phyloP scores from a whole-genome alignment of 2,329 filamentous ascomycete genomes.

The Neofusicoccum ribis region DNA sequence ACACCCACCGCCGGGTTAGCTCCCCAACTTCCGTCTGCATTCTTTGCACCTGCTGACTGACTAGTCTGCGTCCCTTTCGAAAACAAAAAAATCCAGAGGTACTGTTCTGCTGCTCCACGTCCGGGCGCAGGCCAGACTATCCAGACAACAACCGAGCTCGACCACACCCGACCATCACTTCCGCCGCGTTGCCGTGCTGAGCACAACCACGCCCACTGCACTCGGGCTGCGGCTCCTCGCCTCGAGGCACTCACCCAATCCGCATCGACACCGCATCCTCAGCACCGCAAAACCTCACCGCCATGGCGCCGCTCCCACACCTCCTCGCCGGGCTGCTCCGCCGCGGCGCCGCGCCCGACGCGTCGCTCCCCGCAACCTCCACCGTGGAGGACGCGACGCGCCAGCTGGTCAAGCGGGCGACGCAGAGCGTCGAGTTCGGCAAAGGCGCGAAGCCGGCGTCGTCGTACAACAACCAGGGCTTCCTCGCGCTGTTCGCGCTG shows the following conservation, averaged over 20 bases:
- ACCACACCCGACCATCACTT: not conserved
- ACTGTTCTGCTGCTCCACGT: constrained; percentile 2
- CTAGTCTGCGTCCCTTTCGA: not conserved
- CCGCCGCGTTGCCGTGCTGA: not conserved
- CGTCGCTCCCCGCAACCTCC: not conserved
- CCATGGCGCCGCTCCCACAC: constrained; percentile 12
- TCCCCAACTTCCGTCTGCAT: not conserved
- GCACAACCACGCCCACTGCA: not conserved
- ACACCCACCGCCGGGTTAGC: not conserved
- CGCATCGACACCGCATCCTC: not conserved
- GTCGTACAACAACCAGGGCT: constrained; percentile 55
- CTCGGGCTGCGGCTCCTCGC: constrained; percentile 4
- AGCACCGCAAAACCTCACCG: not conserved
- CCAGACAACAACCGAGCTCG: not conserved
- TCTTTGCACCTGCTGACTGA: not conserved
- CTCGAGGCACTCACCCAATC: not conserved
- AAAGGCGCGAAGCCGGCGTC: constrained; percentile 37
- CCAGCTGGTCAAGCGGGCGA: constrained; percentile 9
- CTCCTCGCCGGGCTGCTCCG: constrained; percentile 5
- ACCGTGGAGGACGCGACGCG: not conserved
- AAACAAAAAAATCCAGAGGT: not conserved
- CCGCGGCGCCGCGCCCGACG: not conserved
- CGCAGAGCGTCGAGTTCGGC: constrained; percentile 26
- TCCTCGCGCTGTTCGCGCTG: constrained; percentile 87
- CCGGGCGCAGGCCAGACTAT: not conserved